Base-by-base conservation (phyloP, 305 asterid genomes). In the Rubia tinctorum region DNA sequence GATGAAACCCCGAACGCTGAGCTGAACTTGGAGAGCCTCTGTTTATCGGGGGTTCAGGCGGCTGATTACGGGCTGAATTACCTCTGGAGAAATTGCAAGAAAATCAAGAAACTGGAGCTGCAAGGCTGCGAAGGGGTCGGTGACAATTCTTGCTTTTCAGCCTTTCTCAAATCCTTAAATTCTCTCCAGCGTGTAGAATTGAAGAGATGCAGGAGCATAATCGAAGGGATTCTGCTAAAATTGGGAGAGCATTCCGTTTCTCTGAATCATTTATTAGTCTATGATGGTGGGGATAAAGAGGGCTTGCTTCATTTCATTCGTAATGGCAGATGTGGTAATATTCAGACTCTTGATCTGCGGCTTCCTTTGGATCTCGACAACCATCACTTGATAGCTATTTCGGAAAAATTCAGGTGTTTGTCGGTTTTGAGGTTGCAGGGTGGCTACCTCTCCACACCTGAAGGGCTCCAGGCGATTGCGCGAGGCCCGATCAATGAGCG, bases 361-460 rank as follows among this genome's bases (percentile, higher is more conserved):
- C 60, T 92, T 59, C 98, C 98, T 2, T 95, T 93, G 68, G 98
- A 93, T 80, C 90, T 93, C 45, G 80, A 85, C 8, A 87, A 87
- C 85, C 20, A 76, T 37, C 98, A 93, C 71, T 81, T 93, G 69
- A 64, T 75, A 2, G 91, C 96, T 58, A 71, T 87, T 40, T 76
- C 92, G 1, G 88, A 81, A 68, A 91, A 87, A 71, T 88, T 93
- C 76, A 75, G 82, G 72, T 75, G 71, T 15, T 81, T 93, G 78
- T 62, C 45, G 18, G 85, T 86, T 82, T 77, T 93, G 17, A 85
- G 86, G 66, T 60, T 93, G 78, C 89, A 91, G 75, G 88, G 96
- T 59, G 87, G 92, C 66, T 88, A 96, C 75, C 89, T 91, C 66
- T 88, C 87, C 27, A 83, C 82, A 4, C 91, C 95, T 8, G 93